These are phyloP conservation scores for Hypoxylon sp. DNA, from an alignment of 2,329 filamentous ascomycete genomes.

Conservation along the genomic window DNA sequence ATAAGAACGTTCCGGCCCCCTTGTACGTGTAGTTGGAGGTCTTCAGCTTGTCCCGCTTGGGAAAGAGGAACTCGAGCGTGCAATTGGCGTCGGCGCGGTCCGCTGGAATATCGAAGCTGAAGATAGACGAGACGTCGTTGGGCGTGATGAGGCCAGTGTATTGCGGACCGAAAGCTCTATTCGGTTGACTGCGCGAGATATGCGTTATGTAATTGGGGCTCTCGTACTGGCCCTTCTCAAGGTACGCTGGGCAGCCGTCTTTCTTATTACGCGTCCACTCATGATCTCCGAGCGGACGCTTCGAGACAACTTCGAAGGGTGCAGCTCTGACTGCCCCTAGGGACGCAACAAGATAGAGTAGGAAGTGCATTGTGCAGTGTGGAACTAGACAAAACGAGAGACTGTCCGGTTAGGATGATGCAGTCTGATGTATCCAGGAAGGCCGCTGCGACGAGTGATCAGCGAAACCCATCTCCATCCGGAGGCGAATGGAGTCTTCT, in stretches of 20 bases:
- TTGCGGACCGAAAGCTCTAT: constrained; percentile 55
- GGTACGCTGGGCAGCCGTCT: constrained; percentile 48
- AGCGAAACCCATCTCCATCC: background rate
- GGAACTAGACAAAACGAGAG: background rate
- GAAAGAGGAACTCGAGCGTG: constrained; percentile 62
- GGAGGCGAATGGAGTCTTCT: background rate
- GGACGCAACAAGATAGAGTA: constrained; percentile 12
- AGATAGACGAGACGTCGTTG: constrained; percentile 54
- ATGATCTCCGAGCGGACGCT: constrained; percentile 44
- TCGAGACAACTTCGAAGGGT: constrained; percentile 48
- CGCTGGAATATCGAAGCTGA: constrained; percentile 60
- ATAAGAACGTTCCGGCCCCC: constrained; percentile 54
- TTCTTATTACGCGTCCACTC: constrained; percentile 42
- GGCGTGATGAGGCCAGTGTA: constrained; percentile 57
- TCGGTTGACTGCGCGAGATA: constrained; percentile 51
- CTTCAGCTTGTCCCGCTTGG: constrained; percentile 51
- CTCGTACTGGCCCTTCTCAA: constrained; percentile 48
- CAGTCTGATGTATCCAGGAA: background rate
- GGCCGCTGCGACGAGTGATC: background rate
- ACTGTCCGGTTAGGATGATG: background rate
- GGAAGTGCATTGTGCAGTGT: constrained; percentile 21
- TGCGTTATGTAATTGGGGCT: constrained; percentile 53
- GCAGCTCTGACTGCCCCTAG: constrained; percentile 37
- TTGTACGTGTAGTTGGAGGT: constrained; percentile 53
- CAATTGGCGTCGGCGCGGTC: constrained; percentile 57